Conservation (phyloP, 75 land plant species). For the Pinus tabuliformis region DNA sequence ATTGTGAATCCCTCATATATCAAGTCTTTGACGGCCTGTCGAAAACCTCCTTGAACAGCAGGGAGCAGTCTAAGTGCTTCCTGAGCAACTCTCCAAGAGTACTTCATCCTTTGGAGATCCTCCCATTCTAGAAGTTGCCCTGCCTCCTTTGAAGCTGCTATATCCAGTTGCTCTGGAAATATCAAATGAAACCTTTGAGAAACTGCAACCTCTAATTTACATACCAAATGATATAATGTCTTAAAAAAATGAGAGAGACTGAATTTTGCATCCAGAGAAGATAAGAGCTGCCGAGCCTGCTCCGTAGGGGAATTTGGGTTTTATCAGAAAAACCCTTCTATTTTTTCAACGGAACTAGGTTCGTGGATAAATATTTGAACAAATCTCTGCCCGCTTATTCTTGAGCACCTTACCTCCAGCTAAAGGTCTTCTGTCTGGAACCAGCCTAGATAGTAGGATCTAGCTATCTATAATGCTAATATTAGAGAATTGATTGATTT, state of each 20-base stretch:
- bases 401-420: slow-evolving; percentile 11
- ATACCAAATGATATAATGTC: neutral
- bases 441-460: neutral
- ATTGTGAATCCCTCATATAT: slow-evolving; percentile 10
- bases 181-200: slow-evolving; percentile 38
- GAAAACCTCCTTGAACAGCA: slow-evolving; percentile 32
- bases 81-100: slow-evolving; percentile 43
- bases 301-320: too few species aligned
- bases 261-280: too few species aligned
- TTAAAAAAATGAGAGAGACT: too few species aligned
- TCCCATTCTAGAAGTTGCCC: slow-evolving; percentile 29
- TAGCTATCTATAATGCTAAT: slow-evolving; percentile 5
- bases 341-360: too few species aligned
- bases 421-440: neutral
- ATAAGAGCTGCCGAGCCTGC: too few species aligned
- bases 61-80: slow-evolving; percentile 14
- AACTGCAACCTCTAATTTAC: slow-evolving; percentile 19
- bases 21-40: slow-evolving; percentile 36
- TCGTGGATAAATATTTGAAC: too few species aligned
- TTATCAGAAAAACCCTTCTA: too few species aligned
- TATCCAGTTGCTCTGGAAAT: slow-evolving; percentile 4
- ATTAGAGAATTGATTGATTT: slow-evolving; percentile 29
- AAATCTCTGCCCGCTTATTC: neutral
- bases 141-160: slow-evolving; percentile 11
- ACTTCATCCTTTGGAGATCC: slow-evolving; percentile 47